Evolutionary conservation across 1,139 yeast genomes (phyloP), one percentile per base, ranked within the genome.

Genomic region (Blastobotrys aristatus): DNA sequence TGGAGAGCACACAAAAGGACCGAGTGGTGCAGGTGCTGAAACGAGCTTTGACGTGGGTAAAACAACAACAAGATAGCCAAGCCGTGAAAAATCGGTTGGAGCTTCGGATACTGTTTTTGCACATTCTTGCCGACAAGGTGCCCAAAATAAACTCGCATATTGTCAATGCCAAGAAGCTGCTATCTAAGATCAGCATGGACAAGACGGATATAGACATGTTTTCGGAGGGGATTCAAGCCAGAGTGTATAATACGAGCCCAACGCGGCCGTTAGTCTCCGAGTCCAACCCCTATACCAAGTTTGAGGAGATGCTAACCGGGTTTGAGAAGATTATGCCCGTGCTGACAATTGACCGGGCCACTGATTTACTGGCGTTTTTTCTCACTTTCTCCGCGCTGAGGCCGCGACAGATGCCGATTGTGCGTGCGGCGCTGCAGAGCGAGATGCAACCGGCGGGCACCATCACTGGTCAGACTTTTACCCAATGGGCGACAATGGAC

Each of bases 401-500:
- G 11, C 60, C 59, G 6, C 49, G 51, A n/a, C 52, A 60, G 2
- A 34, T 56, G 10, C 59, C 68, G 1, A 43, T 67, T 10, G 59
- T 61, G 1, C 56, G 70, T 3, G 66, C 68, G 1, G 52, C 63
- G 45, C 56, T 62, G 18, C 60, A 62, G 33, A 43, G 53, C 8
- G 44, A 56, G 11, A 41, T 59, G 7, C n/a, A n/a, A n/a, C 44
- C 53, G 7, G 53, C 50, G 4, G 50, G 35, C 2, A 34, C 37
- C 17, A 50, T 62, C 29, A 38, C 57, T 13, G 59, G 57, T 3
- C 43, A 52, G 18, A 50, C 59, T 7, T 41, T 53, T n/a, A 40
- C 46, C 17, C 48, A 49, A 1, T 67, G 71, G 71, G 65, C 59
- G 10, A 43, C 51, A 18, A 52, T 52, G 30, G 71, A 67, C 41